These are phyloP conservation scores for Mycosphaerella sp. DNA, from an alignment of 2,329 filamentous ascomycete genomes.

Conservation along the genomic window DNA sequence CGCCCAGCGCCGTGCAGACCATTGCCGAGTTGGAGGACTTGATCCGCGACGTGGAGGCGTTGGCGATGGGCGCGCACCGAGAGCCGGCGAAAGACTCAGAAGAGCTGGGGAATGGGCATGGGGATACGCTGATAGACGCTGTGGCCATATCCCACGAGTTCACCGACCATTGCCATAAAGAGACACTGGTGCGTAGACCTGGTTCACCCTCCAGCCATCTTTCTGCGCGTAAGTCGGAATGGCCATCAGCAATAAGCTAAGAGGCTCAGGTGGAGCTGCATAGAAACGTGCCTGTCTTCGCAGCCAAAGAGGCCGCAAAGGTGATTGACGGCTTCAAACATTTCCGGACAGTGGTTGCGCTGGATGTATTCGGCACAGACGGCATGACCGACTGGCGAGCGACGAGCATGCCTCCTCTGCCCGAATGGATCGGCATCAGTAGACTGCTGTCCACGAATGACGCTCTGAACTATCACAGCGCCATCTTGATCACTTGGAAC, in stretches of 20 bases:
- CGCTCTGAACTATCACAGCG: conserved; percentile 56
- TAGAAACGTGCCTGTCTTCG: conserved; percentile 51
- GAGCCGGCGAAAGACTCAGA: conserved; percentile 5
- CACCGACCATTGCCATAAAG: conserved; percentile 60
- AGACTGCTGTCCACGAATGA: conserved; percentile 51
- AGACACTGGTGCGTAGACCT: conserved; percentile 42
- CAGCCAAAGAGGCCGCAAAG: conserved; percentile 50
- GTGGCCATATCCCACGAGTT: conserved; percentile 60
- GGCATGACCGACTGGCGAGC: conserved; percentile 41
- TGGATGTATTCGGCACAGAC: conserved; percentile 40
- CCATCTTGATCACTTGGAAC: conserved; percentile 53
- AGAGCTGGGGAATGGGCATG: conserved; percentile 11
- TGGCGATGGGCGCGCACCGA: conserved; percentile 29
- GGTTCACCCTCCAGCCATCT: no score
- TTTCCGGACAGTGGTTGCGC: conserved; percentile 51
- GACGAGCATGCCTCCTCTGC: conserved; percentile 43
- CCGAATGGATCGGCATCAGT: conserved; percentile 56
- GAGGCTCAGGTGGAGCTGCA: conserved; percentile 54
- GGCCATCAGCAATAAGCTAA: conserved; percentile 18
- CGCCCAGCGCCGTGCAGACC: conserved; percentile 48
- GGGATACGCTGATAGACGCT: conserved; percentile 47
- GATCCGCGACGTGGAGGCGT: conserved; percentile 45
- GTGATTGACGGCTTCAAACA: conserved; percentile 54
- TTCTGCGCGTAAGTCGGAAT: no score
- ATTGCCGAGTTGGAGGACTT: conserved; percentile 51